These are phyloP conservation scores for Neofusicoccum laricinum DNA, from an alignment of 2,329 filamentous ascomycete genomes.

Conservation along the genomic window DNA sequence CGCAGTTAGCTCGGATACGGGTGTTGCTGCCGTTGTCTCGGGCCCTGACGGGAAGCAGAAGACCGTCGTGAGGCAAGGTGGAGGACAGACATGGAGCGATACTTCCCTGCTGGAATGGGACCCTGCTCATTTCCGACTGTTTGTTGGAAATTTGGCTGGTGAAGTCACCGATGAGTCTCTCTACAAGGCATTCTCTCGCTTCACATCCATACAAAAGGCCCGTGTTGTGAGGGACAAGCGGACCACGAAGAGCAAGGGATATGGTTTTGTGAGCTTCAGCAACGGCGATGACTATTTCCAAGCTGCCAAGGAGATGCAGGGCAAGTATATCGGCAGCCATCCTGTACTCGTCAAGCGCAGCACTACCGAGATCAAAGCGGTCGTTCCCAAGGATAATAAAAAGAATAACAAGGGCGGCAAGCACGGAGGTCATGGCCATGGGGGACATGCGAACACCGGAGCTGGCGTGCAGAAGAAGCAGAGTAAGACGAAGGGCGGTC, in stretches of 20 bases:
- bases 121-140: slow-evolving; percentile 87
- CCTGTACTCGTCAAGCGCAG: slow-evolving; percentile 84
- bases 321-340: slow-evolving; percentile 98
- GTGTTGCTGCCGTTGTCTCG: slow-evolving; percentile 40
- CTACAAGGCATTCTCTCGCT: slow-evolving; percentile 87
- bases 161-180: slow-evolving; percentile 96
- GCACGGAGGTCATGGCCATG: slow-evolving; percentile 20
- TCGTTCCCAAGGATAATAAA: slow-evolving; percentile 51
- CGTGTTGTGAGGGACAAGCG: slow-evolving; percentile 93
- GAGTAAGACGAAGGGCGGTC: slow-evolving; percentile 38
- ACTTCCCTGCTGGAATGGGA: slow-evolving; percentile 91
- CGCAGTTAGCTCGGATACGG: slow-evolving; percentile 45
- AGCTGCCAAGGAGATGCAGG: slow-evolving; percentile 96
- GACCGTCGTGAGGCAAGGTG: slow-evolving; percentile 84
- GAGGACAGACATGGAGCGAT: slow-evolving; percentile 91
- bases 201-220: slow-evolving; percentile 85
- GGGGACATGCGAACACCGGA: slow-evolving; percentile 36
- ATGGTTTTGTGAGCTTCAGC: slow-evolving; percentile 93
- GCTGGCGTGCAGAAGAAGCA: slow-evolving; percentile 38
- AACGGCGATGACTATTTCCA: slow-evolving; percentile 96
- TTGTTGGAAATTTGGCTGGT: slow-evolving; percentile 93
- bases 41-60: slow-evolving; percentile 61
- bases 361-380: slow-evolving; percentile 84
- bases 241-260: slow-evolving; percentile 93
- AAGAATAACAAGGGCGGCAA: slow-evolving; percentile 52